Conservation (phyloP, 441 rosid species). For the Adansonia gregorii region DNA sequence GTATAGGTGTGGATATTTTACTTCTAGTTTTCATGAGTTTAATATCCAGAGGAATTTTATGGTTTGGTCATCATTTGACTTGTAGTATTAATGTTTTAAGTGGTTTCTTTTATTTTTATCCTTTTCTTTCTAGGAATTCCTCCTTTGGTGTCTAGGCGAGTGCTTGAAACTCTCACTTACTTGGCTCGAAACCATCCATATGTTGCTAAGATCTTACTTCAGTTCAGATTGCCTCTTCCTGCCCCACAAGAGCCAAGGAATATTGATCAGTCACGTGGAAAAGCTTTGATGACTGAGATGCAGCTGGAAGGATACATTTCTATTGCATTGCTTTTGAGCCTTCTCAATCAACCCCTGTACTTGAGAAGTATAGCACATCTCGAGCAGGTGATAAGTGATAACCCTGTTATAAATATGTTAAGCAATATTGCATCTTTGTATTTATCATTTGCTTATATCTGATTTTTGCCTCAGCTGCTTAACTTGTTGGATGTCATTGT, state of each 20-base stretch:
- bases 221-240: slow-evolving; percentile 63
- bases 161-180: slow-evolving; percentile 88
- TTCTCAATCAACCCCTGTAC: slow-evolving; percentile 92
- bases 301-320: slow-evolving; percentile 58
- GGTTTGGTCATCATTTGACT: slow-evolving; percentile 13
- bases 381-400: slow-evolving; percentile 80
- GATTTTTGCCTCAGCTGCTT: slow-evolving; percentile 66
- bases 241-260: slow-evolving; percentile 41
- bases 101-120: neutral
- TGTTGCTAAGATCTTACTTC: slow-evolving; percentile 85
- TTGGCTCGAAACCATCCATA: slow-evolving; percentile 86
- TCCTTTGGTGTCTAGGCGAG: slow-evolving; percentile 90
- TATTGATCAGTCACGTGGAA: slow-evolving; percentile 65
- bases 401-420: neutral
- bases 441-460: slow-evolving; percentile 22
- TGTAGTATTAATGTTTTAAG: slow-evolving; percentile 2
- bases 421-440: slow-evolving; percentile 5
- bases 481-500: slow-evolving; percentile 88
- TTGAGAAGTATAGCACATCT: slow-evolving; percentile 95
- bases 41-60: slow-evolving; percentile 1
- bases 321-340: slow-evolving; percentile 80
- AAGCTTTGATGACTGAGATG: slow-evolving; percentile 68
- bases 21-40: slow-evolving; percentile 4
- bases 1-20: neutral
- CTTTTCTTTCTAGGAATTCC: slow-evolving; percentile 69